phyloP scores from a whole-genome alignment of 108 stramenopile species.

The Thalassiosira profunda region DNA sequence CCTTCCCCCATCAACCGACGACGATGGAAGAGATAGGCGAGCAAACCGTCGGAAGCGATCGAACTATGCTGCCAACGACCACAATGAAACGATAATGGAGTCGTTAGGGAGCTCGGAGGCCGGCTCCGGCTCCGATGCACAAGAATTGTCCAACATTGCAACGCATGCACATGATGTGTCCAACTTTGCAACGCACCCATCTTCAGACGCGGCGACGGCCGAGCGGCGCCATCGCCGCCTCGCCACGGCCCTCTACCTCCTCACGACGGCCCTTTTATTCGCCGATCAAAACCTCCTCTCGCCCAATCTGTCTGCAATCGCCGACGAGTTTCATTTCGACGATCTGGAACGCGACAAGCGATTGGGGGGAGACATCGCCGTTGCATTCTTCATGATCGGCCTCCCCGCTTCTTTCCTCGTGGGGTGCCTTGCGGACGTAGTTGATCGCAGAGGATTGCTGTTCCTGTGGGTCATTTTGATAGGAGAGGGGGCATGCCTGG shows the following conservation, averaged over 20 bases:
- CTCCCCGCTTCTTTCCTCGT: constrained; percentile 73
- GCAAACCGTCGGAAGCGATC: too few relatives aligned
- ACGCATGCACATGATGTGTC: too few relatives aligned
- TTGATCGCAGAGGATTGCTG: constrained; percentile 39
- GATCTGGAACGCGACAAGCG: constrained; percentile 77
- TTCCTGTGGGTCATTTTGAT: constrained; percentile 76
- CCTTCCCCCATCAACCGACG: too few relatives aligned
- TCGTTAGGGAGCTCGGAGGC: too few relatives aligned
- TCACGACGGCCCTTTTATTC: constrained; percentile 76
- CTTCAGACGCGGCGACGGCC: too few relatives aligned
- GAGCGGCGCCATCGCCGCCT: constrained; percentile 14
- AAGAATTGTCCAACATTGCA: too few relatives aligned
- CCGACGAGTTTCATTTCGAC: constrained; percentile 80
- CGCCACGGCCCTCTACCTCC: constrained; percentile 62
- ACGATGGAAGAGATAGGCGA: too few relatives aligned
- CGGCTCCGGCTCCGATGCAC: too few relatives aligned
- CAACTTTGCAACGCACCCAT: too few relatives aligned
- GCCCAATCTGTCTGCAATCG: constrained; percentile 80
- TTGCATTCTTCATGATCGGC: constrained; percentile 86
- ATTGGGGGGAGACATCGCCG: constrained; percentile 83
- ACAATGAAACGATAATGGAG: too few relatives aligned
- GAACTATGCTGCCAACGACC: too few relatives aligned
- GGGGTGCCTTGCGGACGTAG: constrained; percentile 54
- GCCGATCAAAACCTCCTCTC: constrained; percentile 91
- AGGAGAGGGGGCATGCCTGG: constrained; percentile 85